Evolutionary conservation across 2,329 filamentous ascomycete genomes (phyloP).

Genomic region (Phoma herbarum): DNA sequence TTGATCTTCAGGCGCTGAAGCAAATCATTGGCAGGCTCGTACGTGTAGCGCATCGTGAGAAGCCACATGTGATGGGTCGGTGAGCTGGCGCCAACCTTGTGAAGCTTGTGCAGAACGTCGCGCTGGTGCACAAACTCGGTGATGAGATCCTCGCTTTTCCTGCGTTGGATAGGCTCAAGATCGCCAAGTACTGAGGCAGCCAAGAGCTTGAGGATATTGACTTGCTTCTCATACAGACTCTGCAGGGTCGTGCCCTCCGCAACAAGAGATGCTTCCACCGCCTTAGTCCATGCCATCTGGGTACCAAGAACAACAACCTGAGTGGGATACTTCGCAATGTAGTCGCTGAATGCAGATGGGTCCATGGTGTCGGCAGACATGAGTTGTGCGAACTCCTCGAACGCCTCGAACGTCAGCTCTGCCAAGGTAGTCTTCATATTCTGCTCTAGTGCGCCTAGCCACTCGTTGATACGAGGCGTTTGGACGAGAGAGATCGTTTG

Average conservation of each 20-base stretch:
- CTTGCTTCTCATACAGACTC: constrained; percentile 79
- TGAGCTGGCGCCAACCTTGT: constrained; percentile 75
- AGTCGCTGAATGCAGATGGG: constrained; percentile 74
- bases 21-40: constrained; percentile 81
- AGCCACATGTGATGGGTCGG: constrained; percentile 91
- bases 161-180: constrained; percentile 83
- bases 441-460: constrained; percentile 89
- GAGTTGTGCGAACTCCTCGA: constrained; percentile 81
- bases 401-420: constrained; percentile 85
- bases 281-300: constrained; percentile 91
- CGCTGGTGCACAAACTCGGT: constrained; percentile 99
- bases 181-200: constrained; percentile 91
- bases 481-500: constrained; percentile 92
- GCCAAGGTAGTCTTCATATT: constrained; percentile 96
- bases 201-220: constrained; percentile 83
- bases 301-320: constrained; percentile 96
- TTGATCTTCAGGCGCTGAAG: constrained; percentile 85
- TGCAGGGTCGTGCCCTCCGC: constrained; percentile 75
- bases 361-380: constrained; percentile 78
- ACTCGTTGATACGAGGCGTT: constrained; percentile 97
- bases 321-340: constrained; percentile 84
- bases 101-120: constrained; percentile 88
- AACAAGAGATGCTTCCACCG: constrained; percentile 79
- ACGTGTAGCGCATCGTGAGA: constrained; percentile 96
- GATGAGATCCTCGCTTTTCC: constrained; percentile 98